Percentiles rank a stretch among this genome's conserved stretches.
Conservation (phyloP, 1,284 basidiomycete genomes). For the Leucoagaricus sp. region DNA sequence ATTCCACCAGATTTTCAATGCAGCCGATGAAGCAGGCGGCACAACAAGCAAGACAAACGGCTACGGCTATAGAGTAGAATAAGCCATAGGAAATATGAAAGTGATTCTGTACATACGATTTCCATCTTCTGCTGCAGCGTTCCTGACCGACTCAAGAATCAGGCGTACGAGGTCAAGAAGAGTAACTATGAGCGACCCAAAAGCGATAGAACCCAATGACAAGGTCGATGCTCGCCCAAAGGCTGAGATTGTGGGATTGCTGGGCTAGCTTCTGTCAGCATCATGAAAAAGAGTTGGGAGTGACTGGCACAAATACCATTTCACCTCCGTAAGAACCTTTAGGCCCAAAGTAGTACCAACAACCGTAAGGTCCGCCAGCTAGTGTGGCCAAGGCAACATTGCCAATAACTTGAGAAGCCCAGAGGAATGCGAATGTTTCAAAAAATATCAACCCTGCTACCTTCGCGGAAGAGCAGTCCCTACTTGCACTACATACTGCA, state of each 20-base stretch:
- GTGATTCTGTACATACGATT: constrained; percentile 54
- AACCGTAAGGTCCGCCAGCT: constrained; percentile 63
- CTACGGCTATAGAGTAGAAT: constrained; percentile 48
- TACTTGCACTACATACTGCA: constrained; percentile 24
- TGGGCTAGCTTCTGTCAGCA: constrained; percentile 45
- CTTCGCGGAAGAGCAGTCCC: constrained; percentile 46
- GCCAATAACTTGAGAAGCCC: constrained; percentile 79
- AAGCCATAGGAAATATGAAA: neutral
- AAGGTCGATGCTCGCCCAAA: constrained; percentile 83
- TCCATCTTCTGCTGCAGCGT: constrained; percentile 73
- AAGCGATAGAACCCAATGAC: constrained; percentile 88
- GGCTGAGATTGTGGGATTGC: constrained; percentile 69
- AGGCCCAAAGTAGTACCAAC: constrained; percentile 78
- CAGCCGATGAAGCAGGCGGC: constrained; percentile 82
- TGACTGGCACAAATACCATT: constrained; percentile 46
- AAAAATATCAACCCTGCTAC: constrained; percentile 76
- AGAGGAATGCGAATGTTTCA: constrained; percentile 80
- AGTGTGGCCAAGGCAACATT: constrained; percentile 82
- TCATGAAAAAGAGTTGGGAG: neutral
- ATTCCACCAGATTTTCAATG: constrained; percentile 71
- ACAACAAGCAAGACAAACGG: constrained; percentile 75
- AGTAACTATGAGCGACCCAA: constrained; percentile 89
- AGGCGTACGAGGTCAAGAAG: constrained; percentile 78
- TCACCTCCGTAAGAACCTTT: constrained; percentile 44
- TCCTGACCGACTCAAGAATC: constrained; percentile 63